Percentiles rank a stretch among this genome's conserved stretches.
phyloP scores from a whole-genome alignment of 352 stramenopile genomes.

The Phytophthora sansomeana region DNA sequence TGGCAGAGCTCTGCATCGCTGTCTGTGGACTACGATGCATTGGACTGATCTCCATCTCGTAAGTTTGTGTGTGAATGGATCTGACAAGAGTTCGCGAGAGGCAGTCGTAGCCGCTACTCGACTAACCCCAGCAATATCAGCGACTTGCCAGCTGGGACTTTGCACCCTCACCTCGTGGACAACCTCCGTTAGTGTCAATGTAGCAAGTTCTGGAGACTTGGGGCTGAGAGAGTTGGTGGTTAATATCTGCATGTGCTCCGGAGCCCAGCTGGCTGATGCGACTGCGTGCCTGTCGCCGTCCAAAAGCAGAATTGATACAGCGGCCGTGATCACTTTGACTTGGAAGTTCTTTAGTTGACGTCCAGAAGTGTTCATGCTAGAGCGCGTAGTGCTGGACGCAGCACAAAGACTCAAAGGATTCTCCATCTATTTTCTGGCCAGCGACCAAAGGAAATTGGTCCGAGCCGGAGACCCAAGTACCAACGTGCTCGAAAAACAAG shows the following conservation, averaged over 20 bases:
- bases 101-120: constrained; percentile 7
- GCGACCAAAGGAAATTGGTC: constrained; percentile 6
- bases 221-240: constrained; percentile 14
- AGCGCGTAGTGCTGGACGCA: constrained; percentile 18
- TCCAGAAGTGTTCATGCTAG: constrained; percentile 14
- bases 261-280: constrained; percentile 26
- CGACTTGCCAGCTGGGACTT: constrained; percentile 19
- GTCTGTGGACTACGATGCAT: constrained; percentile 3
- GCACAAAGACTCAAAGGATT: constrained; percentile 14
- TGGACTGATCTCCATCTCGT: constrained; percentile 16
- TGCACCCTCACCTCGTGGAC: constrained; percentile 34
- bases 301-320: constrained; percentile 1
- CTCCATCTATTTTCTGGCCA: constrained; percentile 32
- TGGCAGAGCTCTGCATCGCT: constrained; percentile 22
- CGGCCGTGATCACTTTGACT: constrained; percentile 14
- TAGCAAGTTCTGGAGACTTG: constrained; percentile 30
- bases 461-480: not conserved
- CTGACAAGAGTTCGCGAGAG: constrained; percentile 18
- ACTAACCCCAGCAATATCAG: constrained; percentile 16
- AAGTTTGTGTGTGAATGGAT: constrained; percentile 14
- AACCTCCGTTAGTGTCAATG: constrained; percentile 13
- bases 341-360: not conserved
- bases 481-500: no score
- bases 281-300: constrained; percentile 28
- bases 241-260: constrained; percentile 12